phyloP scores from a whole-genome alignment of 768 basidiomycete species.

The Psilocybe cyanescens region DNA sequence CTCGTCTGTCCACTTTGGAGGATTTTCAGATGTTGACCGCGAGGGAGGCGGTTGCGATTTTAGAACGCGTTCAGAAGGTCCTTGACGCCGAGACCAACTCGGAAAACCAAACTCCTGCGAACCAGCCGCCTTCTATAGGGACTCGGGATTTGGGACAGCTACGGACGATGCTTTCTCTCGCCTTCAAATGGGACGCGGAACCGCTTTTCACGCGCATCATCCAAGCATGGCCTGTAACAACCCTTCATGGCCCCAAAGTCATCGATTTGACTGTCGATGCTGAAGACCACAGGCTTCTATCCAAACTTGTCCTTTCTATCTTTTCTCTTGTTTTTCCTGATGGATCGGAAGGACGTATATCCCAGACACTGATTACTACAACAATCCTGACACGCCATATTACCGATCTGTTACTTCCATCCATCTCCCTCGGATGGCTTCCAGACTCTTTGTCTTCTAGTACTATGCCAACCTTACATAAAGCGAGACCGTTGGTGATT shows the following conservation, averaged over 20 bases:
- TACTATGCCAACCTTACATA: conserved; percentile 42
- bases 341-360: conserved; percentile 48
- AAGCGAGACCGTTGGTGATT: conserved; percentile 53
- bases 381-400: conserved; percentile 59
- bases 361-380: conserved; percentile 65
- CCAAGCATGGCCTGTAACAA: conserved; percentile 38
- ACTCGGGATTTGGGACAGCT: conserved; percentile 68
- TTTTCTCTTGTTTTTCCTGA: conserved; percentile 56
- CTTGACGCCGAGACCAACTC: conserved; percentile 26
- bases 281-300: conserved; percentile 48
- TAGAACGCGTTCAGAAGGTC: conserved; percentile 51
- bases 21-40: conserved; percentile 58
- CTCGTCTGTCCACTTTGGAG: conserved; percentile 28
- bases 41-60: conserved; percentile 51
- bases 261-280: conserved; percentile 47
- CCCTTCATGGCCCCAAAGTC: conserved; percentile 34
- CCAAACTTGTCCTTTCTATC: conserved; percentile 44
- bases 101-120: conserved; percentile 3
- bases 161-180: conserved; percentile 65
- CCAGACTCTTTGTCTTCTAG: conserved; percentile 52
- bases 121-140: conserved; percentile 49
- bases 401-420: conserved; percentile 59
- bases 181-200: conserved; percentile 74
- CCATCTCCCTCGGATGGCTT: conserved; percentile 75
- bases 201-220: conserved; percentile 51